Conservation (phyloP, 2,329 filamentous ascomycete genomes). For the Moelleriella libera region DNA sequence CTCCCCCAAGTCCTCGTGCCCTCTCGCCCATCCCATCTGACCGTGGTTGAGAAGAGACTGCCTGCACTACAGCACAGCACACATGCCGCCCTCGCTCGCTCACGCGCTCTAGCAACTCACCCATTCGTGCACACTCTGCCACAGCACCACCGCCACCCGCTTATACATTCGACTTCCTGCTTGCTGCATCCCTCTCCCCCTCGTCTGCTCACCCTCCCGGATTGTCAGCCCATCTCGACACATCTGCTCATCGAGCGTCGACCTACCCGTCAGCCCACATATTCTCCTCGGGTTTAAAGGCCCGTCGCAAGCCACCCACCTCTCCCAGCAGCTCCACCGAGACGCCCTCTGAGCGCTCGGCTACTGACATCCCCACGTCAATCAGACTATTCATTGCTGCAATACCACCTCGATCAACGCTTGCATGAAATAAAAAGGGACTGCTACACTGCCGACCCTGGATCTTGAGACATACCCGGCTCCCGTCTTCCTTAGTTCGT, state of each 20-base stretch:
- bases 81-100: neutral
- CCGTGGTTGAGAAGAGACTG: neutral
- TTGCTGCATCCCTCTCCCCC: neutral
- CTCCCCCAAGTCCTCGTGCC: neutral
- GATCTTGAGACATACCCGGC: no score
- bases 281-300: neutral
- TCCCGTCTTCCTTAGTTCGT: no score
- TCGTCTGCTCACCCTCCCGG: neutral
- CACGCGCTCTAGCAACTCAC: neutral
- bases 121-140: neutral
- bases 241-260: neutral
- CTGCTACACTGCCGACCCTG: neutral
- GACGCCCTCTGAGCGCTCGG: neutral
- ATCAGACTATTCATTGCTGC: neutral
- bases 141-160: neutral
- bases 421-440: neutral
- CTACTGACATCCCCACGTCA: neutral
- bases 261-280: neutral
- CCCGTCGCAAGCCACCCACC: neutral
- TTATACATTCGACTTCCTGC: neutral
- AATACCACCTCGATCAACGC: neutral
- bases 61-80: neutral
- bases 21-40: neutral
- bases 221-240: conserved; percentile 1
- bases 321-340: neutral